Evolutionary conservation across 495 filamentous ascomycete genomes (phyloP).

Genomic region (Penicillium turbatum): DNA sequence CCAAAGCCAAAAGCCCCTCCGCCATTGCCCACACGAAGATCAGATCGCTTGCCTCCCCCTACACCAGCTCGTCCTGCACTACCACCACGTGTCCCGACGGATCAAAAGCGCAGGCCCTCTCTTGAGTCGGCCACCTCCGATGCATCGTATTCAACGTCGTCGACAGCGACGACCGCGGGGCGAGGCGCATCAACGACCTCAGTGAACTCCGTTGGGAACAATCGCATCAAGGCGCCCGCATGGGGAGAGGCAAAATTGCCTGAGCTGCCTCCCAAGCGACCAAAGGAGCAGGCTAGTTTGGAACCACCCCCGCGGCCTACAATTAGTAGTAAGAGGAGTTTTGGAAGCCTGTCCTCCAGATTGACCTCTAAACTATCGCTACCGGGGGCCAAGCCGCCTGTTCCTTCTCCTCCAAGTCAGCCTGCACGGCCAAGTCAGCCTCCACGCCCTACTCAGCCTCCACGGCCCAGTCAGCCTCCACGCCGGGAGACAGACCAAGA

Average conservation of each 20-base stretch:
- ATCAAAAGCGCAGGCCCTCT: constrained; percentile 26
- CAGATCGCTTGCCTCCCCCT: constrained; percentile 40
- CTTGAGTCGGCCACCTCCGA: constrained; percentile 37
- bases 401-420: constrained; percentile 11
- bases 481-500: constrained; percentile 1
- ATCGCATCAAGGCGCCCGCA: constrained; percentile 38
- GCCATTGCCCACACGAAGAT: constrained; percentile 47
- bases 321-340: constrained; percentile 18
- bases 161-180: constrained; percentile 33
- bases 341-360: constrained; percentile 16
- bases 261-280: constrained; percentile 40
- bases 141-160: constrained; percentile 35
- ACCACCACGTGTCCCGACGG: constrained; percentile 39
- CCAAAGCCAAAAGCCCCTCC: constrained; percentile 42
- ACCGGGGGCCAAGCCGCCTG: constrained; percentile 16
- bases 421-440: constrained; percentile 8
- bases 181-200: constrained; percentile 33
- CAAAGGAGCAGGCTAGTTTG: constrained; percentile 19
- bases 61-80: constrained; percentile 39
- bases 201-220: constrained; percentile 23
- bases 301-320: constrained; percentile 23
- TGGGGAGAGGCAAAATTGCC: constrained; percentile 45
- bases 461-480: constrained; percentile 11
- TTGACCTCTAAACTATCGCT: constrained; percentile 20
- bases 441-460: constrained; percentile 14